Percentiles rank a stretch among this genome's conserved stretches.
Conservation (phyloP, 441 rosid genomes). For the Gossypium davidsonii region DNA sequence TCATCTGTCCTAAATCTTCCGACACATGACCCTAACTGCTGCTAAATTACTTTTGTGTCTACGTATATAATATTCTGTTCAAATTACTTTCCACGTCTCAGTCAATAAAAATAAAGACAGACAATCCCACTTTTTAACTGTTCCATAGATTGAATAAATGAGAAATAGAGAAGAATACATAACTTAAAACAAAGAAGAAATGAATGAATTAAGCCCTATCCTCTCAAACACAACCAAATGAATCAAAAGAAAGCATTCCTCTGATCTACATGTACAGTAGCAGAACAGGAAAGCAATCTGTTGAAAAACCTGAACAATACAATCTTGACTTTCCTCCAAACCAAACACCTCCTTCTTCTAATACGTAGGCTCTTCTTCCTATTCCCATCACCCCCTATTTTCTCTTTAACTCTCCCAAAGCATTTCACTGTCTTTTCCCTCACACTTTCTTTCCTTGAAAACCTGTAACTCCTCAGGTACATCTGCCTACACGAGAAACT, state of each 20-base stretch:
- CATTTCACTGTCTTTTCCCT: slow-evolving; percentile 41
- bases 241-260: slow-evolving; percentile 1
- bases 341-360: slow-evolving; percentile 30
- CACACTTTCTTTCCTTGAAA: slow-evolving; percentile 53
- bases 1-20: too few species aligned
- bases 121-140: too few species aligned
- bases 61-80: too few species aligned
- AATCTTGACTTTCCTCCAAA: slow-evolving; percentile 48
- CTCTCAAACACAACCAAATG: too few species aligned
- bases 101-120: too few species aligned
- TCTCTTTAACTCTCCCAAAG: slow-evolving; percentile 34
- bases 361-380: slow-evolving; percentile 21
- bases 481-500: slow-evolving; percentile 83
- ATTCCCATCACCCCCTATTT: slow-evolving; percentile 20
- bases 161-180: too few species aligned
- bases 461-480: slow-evolving; percentile 85
- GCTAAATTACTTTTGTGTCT: too few species aligned
- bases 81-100: too few species aligned
- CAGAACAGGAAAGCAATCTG: slow-evolving; percentile 63
- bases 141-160: too few species aligned
- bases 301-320: slow-evolving; percentile 57
- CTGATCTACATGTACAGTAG: slow-evolving; percentile 61
- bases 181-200: too few species aligned
- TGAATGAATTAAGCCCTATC: too few species aligned
- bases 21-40: too few species aligned